A percentile compares a stretch with the other conserved stretches of the same genome.
phyloP scores from a whole-genome alignment of 352 stramenopile species.

The Phytophthora meadii region DNA sequence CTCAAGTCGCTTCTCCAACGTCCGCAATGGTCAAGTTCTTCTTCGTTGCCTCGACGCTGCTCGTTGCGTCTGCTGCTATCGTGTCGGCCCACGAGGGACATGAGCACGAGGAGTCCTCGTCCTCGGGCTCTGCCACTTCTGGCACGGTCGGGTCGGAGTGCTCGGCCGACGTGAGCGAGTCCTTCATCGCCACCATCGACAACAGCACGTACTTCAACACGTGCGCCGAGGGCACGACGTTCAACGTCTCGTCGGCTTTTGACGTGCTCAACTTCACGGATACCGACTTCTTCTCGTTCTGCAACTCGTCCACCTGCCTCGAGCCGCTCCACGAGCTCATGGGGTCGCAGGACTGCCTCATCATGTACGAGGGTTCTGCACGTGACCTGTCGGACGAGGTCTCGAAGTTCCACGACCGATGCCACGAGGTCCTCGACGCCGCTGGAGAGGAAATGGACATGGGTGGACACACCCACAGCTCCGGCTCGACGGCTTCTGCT shows the following conservation, averaged over 20 bases:
- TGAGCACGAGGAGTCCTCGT: constrained; percentile 3
- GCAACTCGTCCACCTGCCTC: constrained; percentile 61
- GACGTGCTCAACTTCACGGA: constrained; percentile 55
- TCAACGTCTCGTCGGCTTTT: constrained; percentile 56
- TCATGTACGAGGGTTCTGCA: constrained; percentile 48
- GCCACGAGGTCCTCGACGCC: constrained; percentile 44
- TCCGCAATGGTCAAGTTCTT: constrained; percentile 29
- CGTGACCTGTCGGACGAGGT: constrained; percentile 53
- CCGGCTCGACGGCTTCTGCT: constrained; percentile 7
- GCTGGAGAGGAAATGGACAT: constrained; percentile 33
- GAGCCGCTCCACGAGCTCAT: constrained; percentile 64
- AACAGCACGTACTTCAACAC: constrained; percentile 63
- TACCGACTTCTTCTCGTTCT: constrained; percentile 60
- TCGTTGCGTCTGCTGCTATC: constrained; percentile 27
- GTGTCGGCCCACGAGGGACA: constrained; percentile 24
- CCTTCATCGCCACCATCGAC: constrained; percentile 46
- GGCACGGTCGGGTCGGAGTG: constrained; percentile 34
- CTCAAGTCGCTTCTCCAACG: constrained; percentile 9
- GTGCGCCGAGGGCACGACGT: constrained; percentile 56
- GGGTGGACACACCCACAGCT: constrained; percentile 13
- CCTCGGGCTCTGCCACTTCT: constrained; percentile 1
- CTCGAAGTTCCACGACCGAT: constrained; percentile 53
- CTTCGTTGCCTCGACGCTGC: constrained; percentile 26
- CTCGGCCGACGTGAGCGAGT: constrained; percentile 38
- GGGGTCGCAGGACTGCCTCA: constrained; percentile 47